Percentiles rank a stretch among this genome's conserved stretches.
phyloP scores from a whole-genome alignment of 2,329 filamentous ascomycete genomes.

The Beauveria scarabaeidicola region DNA sequence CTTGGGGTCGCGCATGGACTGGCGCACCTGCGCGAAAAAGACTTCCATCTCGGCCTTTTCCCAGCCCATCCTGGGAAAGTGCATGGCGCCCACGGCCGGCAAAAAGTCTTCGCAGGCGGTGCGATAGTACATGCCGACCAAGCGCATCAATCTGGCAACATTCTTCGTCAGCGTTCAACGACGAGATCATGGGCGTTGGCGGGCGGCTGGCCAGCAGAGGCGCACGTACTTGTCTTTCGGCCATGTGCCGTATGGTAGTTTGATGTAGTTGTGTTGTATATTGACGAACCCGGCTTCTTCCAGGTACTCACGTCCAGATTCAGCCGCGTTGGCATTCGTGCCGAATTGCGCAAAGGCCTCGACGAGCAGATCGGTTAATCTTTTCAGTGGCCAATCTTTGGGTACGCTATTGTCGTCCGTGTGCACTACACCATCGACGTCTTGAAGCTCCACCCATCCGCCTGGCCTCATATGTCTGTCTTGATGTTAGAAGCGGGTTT shows the following conservation, averaged over 20 bases:
- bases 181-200: no score
- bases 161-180: background rate
- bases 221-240: slow-evolving; percentile 32
- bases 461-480: slow-evolving; percentile 32
- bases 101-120: slow-evolving; percentile 34
- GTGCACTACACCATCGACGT: slow-evolving; percentile 32
- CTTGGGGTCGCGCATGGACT: slow-evolving; percentile 23
- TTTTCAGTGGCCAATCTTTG: slow-evolving; percentile 24
- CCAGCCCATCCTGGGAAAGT: slow-evolving; percentile 33
- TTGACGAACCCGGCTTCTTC: slow-evolving; percentile 31
- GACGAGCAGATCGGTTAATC: slow-evolving; percentile 26
- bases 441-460: slow-evolving; percentile 38
- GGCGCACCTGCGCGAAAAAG: slow-evolving; percentile 23
- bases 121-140: slow-evolving; percentile 34
- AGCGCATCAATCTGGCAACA: slow-evolving; percentile 24
- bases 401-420: slow-evolving; percentile 28
- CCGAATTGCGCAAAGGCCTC: slow-evolving; percentile 30
- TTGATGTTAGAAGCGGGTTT: background rate
- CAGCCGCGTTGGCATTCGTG: slow-evolving; percentile 30
- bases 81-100: slow-evolving; percentile 30
- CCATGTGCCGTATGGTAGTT: slow-evolving; percentile 39
- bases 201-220: background rate
- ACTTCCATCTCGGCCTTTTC: slow-evolving; percentile 24
- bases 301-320: slow-evolving; percentile 28
- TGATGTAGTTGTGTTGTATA: slow-evolving; percentile 28